Base-by-base conservation (phyloP, 2,329 filamentous ascomycete genomes). In the Microcera coccophila region DNA sequence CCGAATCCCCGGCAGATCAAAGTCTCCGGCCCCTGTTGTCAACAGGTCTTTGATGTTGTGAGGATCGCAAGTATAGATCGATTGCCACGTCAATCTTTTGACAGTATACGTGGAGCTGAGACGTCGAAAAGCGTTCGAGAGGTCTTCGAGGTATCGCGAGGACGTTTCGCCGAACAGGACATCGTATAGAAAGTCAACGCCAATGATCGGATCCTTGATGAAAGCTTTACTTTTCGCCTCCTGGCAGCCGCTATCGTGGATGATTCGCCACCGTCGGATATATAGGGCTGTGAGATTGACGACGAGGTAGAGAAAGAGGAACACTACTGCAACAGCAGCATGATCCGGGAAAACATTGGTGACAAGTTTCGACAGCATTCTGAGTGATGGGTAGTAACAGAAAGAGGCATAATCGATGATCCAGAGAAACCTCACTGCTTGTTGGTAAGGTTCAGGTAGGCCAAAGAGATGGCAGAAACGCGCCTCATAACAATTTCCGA, bases 41-140 rank as follows among this genome's bases (percentile, higher is more conserved):
- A 82, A 66, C 3, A 81, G 66, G 1, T 76, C 70, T 49, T 79
- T 75, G 38, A 81, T 64, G 49, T 81, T 82, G 11, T 69, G 68
- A 1, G 69, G 65, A 18, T 80, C 76, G 31, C 64, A 62, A 1
- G 64, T 67, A 33, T 64, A 64, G 8, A 64, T 59, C 4, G 65
- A 54, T 19, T 59, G 49, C 57, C 58, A 63, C 1, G 62, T 58
- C 58, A 59, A 63, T 22, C 64, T 43, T 40, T 50, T 58, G 22
- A 62, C 58, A 12, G 57, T 53, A 29, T 66, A 66, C 3, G 64
- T 68, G 8, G 53, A 46, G 2, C 62, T 62, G 40, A 64, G 62
- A 24, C 42, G 37, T 14, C 48, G 47, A 37, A 65, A 66, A 2
- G 44, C 46, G 4, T 43, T 35, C 36, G 52, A 59, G 0, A 59